Evolutionary conservation across 2,329 filamentous ascomycete species (phyloP).

Genomic region (Sporothrix variecibatus): DNA sequence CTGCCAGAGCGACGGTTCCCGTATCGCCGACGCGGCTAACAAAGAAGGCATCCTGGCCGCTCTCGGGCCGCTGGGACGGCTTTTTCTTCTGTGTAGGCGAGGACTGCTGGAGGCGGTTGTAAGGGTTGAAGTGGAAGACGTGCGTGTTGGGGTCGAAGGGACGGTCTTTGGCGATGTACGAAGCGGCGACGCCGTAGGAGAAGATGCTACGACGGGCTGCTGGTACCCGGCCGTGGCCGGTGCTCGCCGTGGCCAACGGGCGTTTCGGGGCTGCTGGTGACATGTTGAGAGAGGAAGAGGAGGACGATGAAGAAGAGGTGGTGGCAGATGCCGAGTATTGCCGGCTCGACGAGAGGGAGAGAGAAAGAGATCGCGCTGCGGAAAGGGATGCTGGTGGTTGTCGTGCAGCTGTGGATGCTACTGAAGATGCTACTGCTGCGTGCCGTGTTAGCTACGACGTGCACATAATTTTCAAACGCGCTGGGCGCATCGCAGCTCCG

Average conservation of each 20-base stretch:
- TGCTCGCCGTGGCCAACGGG: background rate
- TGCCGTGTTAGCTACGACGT: background rate
- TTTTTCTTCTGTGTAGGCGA: slow-evolving; percentile 48
- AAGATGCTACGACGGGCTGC: slow-evolving; percentile 42
- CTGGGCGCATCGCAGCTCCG: background rate
- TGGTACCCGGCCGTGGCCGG: background rate
- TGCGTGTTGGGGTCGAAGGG: slow-evolving; percentile 68
- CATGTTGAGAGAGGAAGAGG: background rate
- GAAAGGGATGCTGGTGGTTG: background rate
- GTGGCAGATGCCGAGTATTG: background rate
- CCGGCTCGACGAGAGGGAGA: background rate
- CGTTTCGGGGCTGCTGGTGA: slow-evolving; percentile 7
- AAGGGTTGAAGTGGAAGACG: slow-evolving; percentile 71
- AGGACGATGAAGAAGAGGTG: background rate
- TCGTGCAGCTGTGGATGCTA: background rate
- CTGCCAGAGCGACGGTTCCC: slow-evolving; percentile 75
- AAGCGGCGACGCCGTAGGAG: slow-evolving; percentile 71
- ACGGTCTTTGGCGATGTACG: slow-evolving; percentile 72
- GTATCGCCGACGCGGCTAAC: slow-evolving; percentile 75
- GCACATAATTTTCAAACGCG: background rate
- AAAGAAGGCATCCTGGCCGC: slow-evolving; percentile 96
- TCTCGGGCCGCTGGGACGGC: slow-evolving; percentile 62
- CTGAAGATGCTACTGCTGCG: slow-evolving; percentile 8
- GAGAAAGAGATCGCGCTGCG: background rate
- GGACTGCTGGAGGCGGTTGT: slow-evolving; percentile 58